Base-by-base conservation (phyloP, 2,329 filamentous ascomycete genomes). In the Fusarium duplospermum region DNA sequence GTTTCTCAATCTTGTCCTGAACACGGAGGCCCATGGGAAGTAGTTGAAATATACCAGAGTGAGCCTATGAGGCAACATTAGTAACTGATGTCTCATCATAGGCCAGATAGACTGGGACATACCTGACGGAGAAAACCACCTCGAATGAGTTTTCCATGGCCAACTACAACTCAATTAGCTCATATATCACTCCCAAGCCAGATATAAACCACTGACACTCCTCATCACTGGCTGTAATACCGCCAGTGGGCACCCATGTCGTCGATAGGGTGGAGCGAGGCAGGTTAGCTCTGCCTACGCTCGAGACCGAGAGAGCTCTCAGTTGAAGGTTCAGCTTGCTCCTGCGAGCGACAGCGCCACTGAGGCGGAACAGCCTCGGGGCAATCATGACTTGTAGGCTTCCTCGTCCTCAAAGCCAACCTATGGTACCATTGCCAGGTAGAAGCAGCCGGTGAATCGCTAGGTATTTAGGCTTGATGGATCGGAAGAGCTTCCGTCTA, bases 11-110 rank as follows among this genome's bases (percentile, higher is more conserved):
- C 82, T 98, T 99, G 61, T 94, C 90, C 78, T 98, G 95, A 0
- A 98, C 94, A 31, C 94, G 90, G 33, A 94, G 87, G 0, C 96
- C 96, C 0, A 99, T 84, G 0, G 96, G 96, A 1, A 99, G 87
- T 80, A 98, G 88, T 79, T 99, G 96, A 78, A 98, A 99, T 38
- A 98, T 91, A 31, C 96, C 96, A 9, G 95, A 91, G 80, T 98
- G 93, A 22, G 94, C 92, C 91, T 95, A 75, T 10, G 8, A 18
- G 9, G 6, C 8, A 29, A 47, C 29, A 45, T 67, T 13, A 60
- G 62, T 71, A 58, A 67, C 54, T 29, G 24, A 66, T 27, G 70
- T 7, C 18, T 33, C 29, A 20, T 36, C 18, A 27, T 45, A 35
- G 70, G 27, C 20, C n/a, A 27, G 27, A 33, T n/a, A 22, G 36